Conservation (phyloP, 345 rosid species). For the Odontarrhena argentea region DNA sequence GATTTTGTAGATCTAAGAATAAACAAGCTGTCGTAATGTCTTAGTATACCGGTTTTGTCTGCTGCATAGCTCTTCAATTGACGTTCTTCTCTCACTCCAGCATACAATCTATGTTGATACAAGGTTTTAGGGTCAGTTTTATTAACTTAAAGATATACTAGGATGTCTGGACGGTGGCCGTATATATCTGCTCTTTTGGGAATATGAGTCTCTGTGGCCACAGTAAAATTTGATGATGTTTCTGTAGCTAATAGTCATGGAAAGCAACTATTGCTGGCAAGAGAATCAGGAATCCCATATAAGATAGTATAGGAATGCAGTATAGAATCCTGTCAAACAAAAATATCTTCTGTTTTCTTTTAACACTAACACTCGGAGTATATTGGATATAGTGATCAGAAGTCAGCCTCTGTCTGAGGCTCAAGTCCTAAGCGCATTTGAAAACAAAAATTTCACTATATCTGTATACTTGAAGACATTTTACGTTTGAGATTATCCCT, state of each 20-base stretch:
- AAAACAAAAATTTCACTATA: conserved; percentile 7
- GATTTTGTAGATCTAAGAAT: background rate
- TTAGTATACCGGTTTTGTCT: background rate
- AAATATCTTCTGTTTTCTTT: background rate
- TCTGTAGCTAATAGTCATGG: conserved; percentile 17
- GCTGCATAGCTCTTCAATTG: conserved; percentile 10
- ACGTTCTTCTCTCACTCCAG: background rate
- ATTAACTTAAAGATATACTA: background rate
- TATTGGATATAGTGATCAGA: background rate
- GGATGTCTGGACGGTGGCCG: background rate
- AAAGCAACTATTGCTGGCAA: conserved; percentile 5
- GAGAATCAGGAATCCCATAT: background rate
- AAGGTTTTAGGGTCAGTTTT: background rate
- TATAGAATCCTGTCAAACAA: background rate
- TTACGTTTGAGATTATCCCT: background rate
- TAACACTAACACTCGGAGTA: background rate
- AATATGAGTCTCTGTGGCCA: conserved; percentile 7
- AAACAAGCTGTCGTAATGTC: background rate
- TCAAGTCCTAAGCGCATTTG: background rate
- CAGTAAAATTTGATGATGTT: background rate
- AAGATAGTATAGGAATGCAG: background rate
- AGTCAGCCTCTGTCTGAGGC: conserved; percentile 4
- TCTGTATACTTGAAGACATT: background rate
- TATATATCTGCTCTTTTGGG: background rate
- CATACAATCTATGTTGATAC: background rate